Evolutionary conservation across 176 grass and related monocot species (phyloP).

Genomic region (Cenchrus purpureus): DNA sequence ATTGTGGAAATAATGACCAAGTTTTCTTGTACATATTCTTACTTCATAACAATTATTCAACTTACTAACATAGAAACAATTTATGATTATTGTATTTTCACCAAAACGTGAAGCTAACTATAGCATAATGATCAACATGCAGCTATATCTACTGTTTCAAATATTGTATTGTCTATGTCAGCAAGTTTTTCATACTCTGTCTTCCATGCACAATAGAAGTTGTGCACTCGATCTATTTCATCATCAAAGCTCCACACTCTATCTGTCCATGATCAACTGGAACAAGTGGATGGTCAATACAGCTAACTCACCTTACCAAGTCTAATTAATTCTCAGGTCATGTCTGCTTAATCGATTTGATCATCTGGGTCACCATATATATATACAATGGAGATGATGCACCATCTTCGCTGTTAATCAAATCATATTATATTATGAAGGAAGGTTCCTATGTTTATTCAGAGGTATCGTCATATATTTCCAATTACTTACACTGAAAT

Average conservation of each 20-base stretch:
- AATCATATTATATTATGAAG: background rate
- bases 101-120: background rate
- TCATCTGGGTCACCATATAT: background rate
- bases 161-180: background rate
- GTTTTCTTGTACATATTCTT: background rate
- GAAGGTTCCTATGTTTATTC: background rate
- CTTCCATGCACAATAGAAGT: background rate
- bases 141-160: background rate
- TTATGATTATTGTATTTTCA: background rate
- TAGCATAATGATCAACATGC: too few relatives aligned
- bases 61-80: background rate
- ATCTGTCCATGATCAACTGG: background rate
- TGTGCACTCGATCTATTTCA: background rate
- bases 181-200: background rate
- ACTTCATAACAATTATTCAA: background rate
- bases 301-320: background rate
- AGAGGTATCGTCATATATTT: background rate
- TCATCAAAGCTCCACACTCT: background rate
- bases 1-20: background rate
- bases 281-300: constrained; percentile 14
- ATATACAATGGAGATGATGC: background rate
- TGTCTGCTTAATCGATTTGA: background rate
- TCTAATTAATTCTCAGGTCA: background rate
- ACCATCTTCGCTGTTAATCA: background rate
- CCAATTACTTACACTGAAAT: background rate